These are phyloP conservation scores for Camelina neglecta DNA, from an alignment of 345 rosid species.

Conservation along the genomic window DNA sequence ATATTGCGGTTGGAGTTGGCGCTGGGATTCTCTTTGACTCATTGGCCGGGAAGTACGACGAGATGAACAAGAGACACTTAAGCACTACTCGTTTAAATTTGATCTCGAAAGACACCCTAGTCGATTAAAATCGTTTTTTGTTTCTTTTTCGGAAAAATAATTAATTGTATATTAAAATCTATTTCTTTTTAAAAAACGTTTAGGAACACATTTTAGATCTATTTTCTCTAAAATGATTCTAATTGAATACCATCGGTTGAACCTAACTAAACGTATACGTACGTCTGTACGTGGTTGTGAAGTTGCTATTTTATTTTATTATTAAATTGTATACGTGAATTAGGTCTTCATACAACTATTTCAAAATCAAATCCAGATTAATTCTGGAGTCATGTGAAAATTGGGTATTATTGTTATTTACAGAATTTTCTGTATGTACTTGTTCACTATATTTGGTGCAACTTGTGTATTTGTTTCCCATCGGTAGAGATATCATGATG, in stretches of 20 bases:
- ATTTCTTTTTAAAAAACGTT: constrained; percentile 1
- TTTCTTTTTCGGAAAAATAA: background rate
- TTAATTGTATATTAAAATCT: background rate
- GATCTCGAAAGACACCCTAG: constrained; percentile 29
- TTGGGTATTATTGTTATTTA: too few species aligned
- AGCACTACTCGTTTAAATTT: constrained; percentile 18
- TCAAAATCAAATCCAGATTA: background rate
- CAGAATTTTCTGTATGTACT: too few species aligned
- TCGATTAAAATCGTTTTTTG: constrained; percentile 4
- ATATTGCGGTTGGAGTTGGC: constrained; percentile 81
- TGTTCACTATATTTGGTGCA: background rate
- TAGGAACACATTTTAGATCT: constrained; percentile 32
- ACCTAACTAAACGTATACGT: constrained; percentile 4
- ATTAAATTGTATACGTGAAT: background rate
- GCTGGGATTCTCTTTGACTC: constrained; percentile 81
- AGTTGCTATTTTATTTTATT: background rate
- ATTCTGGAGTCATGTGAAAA: too few species aligned
- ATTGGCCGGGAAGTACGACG: constrained; percentile 78
- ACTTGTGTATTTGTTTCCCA: background rate
- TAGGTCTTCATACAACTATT: background rate
- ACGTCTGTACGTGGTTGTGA: background rate
- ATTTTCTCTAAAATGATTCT: constrained; percentile 6
- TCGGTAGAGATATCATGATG: background rate
- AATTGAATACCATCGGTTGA: background rate
- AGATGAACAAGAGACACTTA: constrained; percentile 42